Conservation (phyloP, 83 land plant genomes). For the Isoetes engelmannii region DNA sequence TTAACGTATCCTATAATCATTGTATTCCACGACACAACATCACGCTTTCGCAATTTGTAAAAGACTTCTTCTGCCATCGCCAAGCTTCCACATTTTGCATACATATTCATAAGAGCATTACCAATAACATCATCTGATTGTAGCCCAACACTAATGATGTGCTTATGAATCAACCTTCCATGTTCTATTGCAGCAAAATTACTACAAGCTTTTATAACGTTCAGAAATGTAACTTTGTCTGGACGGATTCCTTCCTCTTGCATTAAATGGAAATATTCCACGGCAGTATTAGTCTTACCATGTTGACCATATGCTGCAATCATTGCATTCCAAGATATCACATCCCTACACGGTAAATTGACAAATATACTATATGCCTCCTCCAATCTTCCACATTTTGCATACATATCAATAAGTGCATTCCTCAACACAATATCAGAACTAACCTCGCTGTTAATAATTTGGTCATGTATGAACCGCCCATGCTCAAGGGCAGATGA, state of each 20-base stretch:
- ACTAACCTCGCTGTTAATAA: conserved; percentile 21
- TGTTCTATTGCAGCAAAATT: background rate
- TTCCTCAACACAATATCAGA: conserved; percentile 13
- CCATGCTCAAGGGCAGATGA: conserved; percentile 20
- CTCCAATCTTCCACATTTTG: conserved; percentile 19
- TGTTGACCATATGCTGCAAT: conserved; percentile 13
- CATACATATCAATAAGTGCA: conserved; percentile 29
- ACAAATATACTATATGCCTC: conserved; percentile 5
- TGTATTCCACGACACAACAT: conserved; percentile 9
- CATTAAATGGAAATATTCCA: conserved; percentile 2
- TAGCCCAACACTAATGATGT: background rate
- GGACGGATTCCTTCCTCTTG: conserved; percentile 3
- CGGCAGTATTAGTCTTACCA: conserved; percentile 10
- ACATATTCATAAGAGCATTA: background rate
- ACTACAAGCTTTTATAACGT: conserved; percentile 5
- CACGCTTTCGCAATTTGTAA: background rate
- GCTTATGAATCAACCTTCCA: background rate
- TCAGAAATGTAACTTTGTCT: background rate
- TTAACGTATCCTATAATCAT: conserved; percentile 6
- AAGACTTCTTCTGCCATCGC: conserved; percentile 4
- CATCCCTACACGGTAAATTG: background rate
- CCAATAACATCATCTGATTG: background rate
- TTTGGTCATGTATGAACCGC: conserved; percentile 18
- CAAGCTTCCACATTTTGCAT: conserved; percentile 13
- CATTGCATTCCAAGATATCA: background rate